Evolutionary conservation across 495 filamentous ascomycete species (phyloP).

Genomic region (Glonium stellatum): DNA sequence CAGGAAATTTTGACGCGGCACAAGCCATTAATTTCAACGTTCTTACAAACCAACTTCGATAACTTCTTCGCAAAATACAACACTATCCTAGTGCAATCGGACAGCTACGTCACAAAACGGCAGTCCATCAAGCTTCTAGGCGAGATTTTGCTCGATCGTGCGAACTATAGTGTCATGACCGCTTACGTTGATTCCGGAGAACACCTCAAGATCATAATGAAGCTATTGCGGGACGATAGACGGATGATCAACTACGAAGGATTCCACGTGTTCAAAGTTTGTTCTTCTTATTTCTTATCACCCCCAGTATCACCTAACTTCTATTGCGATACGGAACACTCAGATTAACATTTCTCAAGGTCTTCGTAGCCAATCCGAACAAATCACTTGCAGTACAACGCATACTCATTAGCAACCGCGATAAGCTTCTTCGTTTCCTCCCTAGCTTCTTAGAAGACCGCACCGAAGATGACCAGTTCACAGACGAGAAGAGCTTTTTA

Average conservation of each 20-base stretch:
- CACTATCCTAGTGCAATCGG: constrained; percentile 74
- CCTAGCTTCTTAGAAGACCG: constrained; percentile 89
- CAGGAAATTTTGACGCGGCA: constrained; percentile 93
- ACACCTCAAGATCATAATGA: constrained; percentile 97
- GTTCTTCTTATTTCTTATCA: constrained; percentile 16
- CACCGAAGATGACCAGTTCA: constrained; percentile 97
- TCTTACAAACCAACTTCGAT: constrained; percentile 79
- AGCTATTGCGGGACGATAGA: constrained; percentile 83
- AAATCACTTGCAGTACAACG: constrained; percentile 91
- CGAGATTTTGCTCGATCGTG: constrained; percentile 86
- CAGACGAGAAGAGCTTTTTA: constrained; percentile 92
- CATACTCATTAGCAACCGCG: constrained; percentile 91
- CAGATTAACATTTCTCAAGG: constrained; percentile 39
- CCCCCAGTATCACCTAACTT: neutral
- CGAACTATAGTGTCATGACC: constrained; percentile 98
- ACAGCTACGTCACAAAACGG: constrained; percentile 95
- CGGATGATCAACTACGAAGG: constrained; percentile 99
- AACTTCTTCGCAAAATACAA: constrained; percentile 91
- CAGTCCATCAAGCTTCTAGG: constrained; percentile 97
- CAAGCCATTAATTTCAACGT: constrained; percentile 78
- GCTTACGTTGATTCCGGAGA: constrained; percentile 90
- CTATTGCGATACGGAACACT: neutral
- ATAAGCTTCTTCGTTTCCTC: constrained; percentile 80
- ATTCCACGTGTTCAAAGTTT: constrained; percentile 96
- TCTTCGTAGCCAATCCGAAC: constrained; percentile 96